Conservation (phyloP, 1,284 basidiomycete genomes). For the Vanrija humicola region DNA sequence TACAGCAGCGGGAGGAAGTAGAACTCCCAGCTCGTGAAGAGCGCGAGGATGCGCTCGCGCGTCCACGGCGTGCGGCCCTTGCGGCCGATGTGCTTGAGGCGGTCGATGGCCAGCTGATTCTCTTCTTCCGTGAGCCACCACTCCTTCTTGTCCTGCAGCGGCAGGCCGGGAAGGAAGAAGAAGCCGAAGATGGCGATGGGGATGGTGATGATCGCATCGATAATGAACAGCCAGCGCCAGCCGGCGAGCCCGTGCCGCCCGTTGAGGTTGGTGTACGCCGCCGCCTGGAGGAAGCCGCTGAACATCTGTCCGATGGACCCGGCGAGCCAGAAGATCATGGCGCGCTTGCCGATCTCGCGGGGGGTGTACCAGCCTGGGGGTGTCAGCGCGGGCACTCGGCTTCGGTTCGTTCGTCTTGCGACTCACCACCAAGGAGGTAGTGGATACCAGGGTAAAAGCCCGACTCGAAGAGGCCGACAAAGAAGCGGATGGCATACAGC, state of each 20-base stretch:
- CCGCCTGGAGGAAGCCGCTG: conserved; percentile 9
- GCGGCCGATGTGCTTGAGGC: conserved; percentile 22
- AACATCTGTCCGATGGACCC: conserved; percentile 13
- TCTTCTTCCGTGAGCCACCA: conserved; percentile 31
- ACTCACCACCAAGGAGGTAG: conserved; percentile 59
- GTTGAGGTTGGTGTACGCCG: conserved; percentile 24
- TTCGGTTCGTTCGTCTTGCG: conserved; percentile 19
- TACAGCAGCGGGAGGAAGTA: conserved; percentile 35
- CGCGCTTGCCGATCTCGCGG: conserved; percentile 10
- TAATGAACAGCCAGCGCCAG: conserved; percentile 21
- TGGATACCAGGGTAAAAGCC: conserved; percentile 67
- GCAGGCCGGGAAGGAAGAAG: conserved; percentile 22
- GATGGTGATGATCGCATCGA: conserved; percentile 13
- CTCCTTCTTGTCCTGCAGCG: conserved; percentile 23
- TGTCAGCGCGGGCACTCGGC: no score
- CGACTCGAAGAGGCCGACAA: conserved; percentile 67
- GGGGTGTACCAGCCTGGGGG: conserved; percentile 6
- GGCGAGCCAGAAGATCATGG: conserved; percentile 6
- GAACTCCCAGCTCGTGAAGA: conserved; percentile 35
- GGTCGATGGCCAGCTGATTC: conserved; percentile 22
- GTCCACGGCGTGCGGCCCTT: conserved; percentile 25
- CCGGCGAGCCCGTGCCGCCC: conserved; percentile 26
- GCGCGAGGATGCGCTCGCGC: conserved; percentile 12
- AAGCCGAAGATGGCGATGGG: conserved; percentile 14
- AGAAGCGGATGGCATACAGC: conserved; percentile 68